phyloP scores from a whole-genome alignment of 495 filamentous ascomycete genomes.

The Pyronema domesticum region DNA sequence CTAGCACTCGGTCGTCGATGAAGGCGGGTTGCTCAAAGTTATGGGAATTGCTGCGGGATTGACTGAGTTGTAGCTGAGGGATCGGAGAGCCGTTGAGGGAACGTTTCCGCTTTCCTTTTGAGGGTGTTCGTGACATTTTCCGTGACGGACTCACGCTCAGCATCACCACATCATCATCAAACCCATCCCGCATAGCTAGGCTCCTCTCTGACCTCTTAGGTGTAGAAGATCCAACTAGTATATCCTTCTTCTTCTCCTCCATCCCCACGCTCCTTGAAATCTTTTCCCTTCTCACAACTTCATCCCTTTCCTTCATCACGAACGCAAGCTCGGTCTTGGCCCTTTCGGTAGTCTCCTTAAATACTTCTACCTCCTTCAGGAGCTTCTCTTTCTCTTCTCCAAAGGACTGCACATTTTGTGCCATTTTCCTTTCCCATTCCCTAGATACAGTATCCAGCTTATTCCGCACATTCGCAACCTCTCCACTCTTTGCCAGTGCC shows the following conservation, averaged over 20 bases:
- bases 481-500: conserved; percentile 40
- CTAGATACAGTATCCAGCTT: conserved; percentile 38
- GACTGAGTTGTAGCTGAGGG: conserved; percentile 34
- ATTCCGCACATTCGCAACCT: conserved; percentile 49
- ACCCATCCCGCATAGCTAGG: conserved; percentile 49
- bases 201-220: conserved; percentile 37
- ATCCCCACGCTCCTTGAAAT: conserved; percentile 3
- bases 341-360: conserved; percentile 39
- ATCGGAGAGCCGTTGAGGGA: conserved; percentile 38
- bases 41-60: conserved; percentile 20
- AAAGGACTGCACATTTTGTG: conserved; percentile 35
- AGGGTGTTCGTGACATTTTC: conserved; percentile 27
- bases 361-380: conserved; percentile 39
- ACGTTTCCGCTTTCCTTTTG: conserved; percentile 50
- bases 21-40: conserved; percentile 6
- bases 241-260: neutral
- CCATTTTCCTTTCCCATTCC: conserved; percentile 38
- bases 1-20: conserved; percentile 23
- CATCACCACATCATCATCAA: conserved; percentile 50
- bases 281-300: conserved; percentile 29
- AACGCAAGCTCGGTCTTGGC: conserved; percentile 47
- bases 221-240: conserved; percentile 30
- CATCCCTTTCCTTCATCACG: conserved; percentile 44
- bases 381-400: conserved; percentile 38
- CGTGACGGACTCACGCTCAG: conserved; percentile 39